Base-by-base conservation (phyloP, 2,329 filamentous ascomycete genomes). In the Cladosporium sp. region DNA sequence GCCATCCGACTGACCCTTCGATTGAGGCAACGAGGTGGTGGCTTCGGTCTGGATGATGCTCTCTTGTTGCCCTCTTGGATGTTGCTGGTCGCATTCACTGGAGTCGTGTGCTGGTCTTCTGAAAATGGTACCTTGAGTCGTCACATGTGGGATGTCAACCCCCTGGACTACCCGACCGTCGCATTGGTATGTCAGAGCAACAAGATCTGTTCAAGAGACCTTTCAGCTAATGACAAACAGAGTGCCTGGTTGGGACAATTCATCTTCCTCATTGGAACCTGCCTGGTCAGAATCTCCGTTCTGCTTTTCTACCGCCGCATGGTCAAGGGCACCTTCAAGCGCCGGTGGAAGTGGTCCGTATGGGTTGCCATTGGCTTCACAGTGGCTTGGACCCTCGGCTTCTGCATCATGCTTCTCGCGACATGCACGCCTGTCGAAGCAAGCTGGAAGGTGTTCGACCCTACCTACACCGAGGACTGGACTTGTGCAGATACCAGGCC, bases 291-390 rank as follows among this genome's bases (percentile, higher is more conserved):
- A 56, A 59, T 70, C 18, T 70, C 68, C 1, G 63, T 71, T 2
- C 57, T 72, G 10, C 58, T 64, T 18, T 74, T 76, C 61, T 75
- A 75, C 54, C 67, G 69, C 3, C 68, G 73, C 9, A 65, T 76
- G 22, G 67, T 70, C 13, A 57, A 58, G 7, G 67, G 66, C 43
- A 62, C 66, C 1, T 63, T 71, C 34, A 67, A 66, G 1, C 63
- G 58, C 32, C 57, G 54, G 9, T 74, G 72, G 58, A 63, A 69
- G 2, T 68, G 65, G 49, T 67, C 66, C 11, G 65, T 73, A 2
- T 68, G 67, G 55, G 63, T 54, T 5, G 65, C 62, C 9, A 74
- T 76, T 28, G 53, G 55, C 11, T 69, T 72, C 53, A 72, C 72
- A n/a, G 53, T 68, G 1, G 48, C 62, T 9, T 75, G 72, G 58